These are phyloP conservation scores for Agrocybe chaxingu DNA, from an alignment of 768 basidiomycete species.

Conservation along the genomic window DNA sequence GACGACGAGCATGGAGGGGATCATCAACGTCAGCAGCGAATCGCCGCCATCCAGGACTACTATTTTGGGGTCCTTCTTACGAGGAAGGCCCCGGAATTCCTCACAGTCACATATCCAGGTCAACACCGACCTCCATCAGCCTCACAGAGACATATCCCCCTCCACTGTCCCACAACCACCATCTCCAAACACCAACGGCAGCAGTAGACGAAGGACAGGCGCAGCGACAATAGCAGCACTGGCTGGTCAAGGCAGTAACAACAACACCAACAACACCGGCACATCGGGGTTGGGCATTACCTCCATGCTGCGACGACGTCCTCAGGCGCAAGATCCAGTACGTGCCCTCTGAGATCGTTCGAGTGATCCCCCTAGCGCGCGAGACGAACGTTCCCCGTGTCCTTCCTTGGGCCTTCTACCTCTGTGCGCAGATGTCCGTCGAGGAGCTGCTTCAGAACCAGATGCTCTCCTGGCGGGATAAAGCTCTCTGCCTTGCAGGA, in stretches of 20 bases:
- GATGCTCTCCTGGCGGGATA: slow-evolving; percentile 38
- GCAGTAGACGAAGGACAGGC: slow-evolving; percentile 26
- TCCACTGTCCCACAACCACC: slow-evolving; percentile 39
- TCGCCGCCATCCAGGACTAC: slow-evolving; percentile 51
- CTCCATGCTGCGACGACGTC: slow-evolving; percentile 58
- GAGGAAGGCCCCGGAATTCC: slow-evolving; percentile 64
- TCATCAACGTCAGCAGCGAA: slow-evolving; percentile 31
- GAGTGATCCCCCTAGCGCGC: slow-evolving; percentile 16
- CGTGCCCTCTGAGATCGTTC: slow-evolving; percentile 32
- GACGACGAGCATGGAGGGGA: slow-evolving; percentile 24
- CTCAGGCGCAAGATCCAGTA: slow-evolving; percentile 33
- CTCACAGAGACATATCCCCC: slow-evolving; percentile 40
- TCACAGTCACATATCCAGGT: slow-evolving; percentile 55
- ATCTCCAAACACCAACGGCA: slow-evolving; percentile 24
- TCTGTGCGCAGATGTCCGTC: slow-evolving; percentile 36
- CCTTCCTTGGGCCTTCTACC: slow-evolving; percentile 45
- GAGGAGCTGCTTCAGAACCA: slow-evolving; percentile 31
- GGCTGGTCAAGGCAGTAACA: slow-evolving; percentile 15
- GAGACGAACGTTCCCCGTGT: slow-evolving; percentile 35
- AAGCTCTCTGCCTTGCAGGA: slow-evolving; percentile 30
- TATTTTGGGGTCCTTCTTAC: slow-evolving; percentile 71
- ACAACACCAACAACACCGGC: slow-evolving; percentile 21
- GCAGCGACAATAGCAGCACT: slow-evolving; percentile 30
- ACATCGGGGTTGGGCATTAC: slow-evolving; percentile 42
- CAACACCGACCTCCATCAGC: slow-evolving; percentile 30